Percentiles rank a stretch among this genome's conserved stretches.
phyloP scores from a whole-genome alignment of 1,139 yeast genomes.

The Saccharomyces hybrid region DNA sequence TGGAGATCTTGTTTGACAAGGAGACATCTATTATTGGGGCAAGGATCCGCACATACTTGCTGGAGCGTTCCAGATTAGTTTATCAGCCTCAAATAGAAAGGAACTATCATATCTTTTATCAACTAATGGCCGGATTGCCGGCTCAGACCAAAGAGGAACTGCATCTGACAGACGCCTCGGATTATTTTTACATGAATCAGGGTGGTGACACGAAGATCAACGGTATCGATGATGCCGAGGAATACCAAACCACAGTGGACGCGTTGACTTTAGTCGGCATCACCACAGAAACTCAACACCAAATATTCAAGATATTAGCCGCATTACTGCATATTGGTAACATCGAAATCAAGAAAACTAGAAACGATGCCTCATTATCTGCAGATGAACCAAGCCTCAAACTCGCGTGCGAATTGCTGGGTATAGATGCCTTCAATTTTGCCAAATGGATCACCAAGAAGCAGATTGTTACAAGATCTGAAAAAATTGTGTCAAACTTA shows the following conservation, averaged over 20 bases:
- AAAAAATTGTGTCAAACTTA: constrained; percentile 80
- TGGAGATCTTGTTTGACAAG: constrained; percentile 80
- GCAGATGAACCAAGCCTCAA: constrained; percentile 83
- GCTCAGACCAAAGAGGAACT: constrained; percentile 52
- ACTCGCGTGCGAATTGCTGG: constrained; percentile 80
- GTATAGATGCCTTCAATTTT: constrained; percentile 65
- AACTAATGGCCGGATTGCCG: constrained; percentile 72
- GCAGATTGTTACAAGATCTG: constrained; percentile 85
- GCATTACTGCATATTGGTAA: constrained; percentile 93
- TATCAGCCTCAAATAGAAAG: constrained; percentile 90
- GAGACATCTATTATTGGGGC: constrained; percentile 86
- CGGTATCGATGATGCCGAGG: constrained; percentile 78
- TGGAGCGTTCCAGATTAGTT: constrained; percentile 91
- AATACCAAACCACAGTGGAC: constrained; percentile 64
- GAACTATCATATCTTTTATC: constrained; percentile 94
- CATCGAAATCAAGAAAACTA: constrained; percentile 77
- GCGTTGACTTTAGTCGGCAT: constrained; percentile 83
- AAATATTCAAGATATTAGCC: constrained; percentile 74
- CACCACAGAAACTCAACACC: constrained; percentile 47
- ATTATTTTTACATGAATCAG: constrained; percentile 79
- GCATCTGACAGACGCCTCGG: constrained; percentile 56
- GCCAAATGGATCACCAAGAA: constrained; percentile 93
- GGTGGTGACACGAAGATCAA: constrained; percentile 73
- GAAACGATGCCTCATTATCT: constrained; percentile 74
- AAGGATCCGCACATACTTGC: constrained; percentile 80